Conservation (phyloP, 1,284 basidiomycete genomes). For the Omphalotus olearius region DNA sequence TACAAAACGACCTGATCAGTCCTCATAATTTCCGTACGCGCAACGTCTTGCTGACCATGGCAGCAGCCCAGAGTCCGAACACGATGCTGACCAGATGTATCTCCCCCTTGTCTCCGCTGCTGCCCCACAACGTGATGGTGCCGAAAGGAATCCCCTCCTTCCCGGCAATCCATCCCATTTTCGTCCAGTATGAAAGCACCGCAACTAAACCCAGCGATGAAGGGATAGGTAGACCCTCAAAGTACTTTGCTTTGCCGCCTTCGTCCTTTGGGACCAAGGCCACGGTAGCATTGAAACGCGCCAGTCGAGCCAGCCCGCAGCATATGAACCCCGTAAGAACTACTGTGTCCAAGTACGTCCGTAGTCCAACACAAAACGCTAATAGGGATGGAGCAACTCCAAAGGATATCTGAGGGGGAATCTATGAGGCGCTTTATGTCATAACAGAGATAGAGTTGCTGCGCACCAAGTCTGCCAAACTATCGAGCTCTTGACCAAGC, state of each 20-base stretch:
- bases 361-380: constrained; percentile 88
- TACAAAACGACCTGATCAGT: too few species aligned
- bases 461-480: constrained; percentile 88
- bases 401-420: constrained; percentile 76
- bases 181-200: constrained; percentile 79
- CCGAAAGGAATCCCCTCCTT: constrained; percentile 76
- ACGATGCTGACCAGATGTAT: constrained; percentile 73
- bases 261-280: constrained; percentile 89
- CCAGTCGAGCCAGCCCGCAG: constrained; percentile 92
- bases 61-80: constrained; percentile 82
- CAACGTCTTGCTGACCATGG: constrained; percentile 95
- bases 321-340: constrained; percentile 90
- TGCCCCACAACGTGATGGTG: constrained; percentile 67
- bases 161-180: constrained; percentile 79
- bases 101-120: constrained; percentile 71
- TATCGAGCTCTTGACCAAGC: constrained; percentile 98
- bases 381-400: constrained; percentile 94
- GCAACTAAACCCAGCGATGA: constrained; percentile 83
- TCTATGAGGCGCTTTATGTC: constrained; percentile 12
- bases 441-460: constrained; percentile 9
- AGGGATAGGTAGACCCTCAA: constrained; percentile 97
- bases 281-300: constrained; percentile 98
- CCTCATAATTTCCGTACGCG: constrained; percentile 70
- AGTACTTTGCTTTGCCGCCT: constrained; percentile 89
- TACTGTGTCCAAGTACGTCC: constrained; percentile 86